Base-by-base conservation (phyloP, 2,329 filamentous ascomycete genomes). In the Leptographium lundbergii region DNA sequence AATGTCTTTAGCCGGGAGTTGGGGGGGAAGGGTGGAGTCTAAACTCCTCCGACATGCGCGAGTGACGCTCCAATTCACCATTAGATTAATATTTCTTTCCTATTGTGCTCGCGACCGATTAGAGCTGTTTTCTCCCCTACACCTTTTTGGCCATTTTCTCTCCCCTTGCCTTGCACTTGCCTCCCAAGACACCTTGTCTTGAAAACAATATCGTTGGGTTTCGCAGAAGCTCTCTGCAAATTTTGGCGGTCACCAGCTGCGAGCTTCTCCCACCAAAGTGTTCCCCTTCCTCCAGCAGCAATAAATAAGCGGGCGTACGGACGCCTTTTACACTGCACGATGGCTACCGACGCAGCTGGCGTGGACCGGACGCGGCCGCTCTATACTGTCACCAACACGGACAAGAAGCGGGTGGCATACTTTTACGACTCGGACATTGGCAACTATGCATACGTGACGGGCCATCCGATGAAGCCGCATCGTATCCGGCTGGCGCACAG, bases 401-500 rank as follows among this genome's bases (percentile, higher is more conserved):
- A 68, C 65, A 73, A 72, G 67, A 95, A 94, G 75, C 90, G 92
- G 70, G 89, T 97, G 60, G 92, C 92, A 59, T 97, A 97, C 75
- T 97, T 97, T 73, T 97, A 97, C 80, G 92, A 97, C 70, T 95
- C 89, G 3, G 92, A 97, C 74, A 94, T 97, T 69, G 92, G 92
- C 64, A 97, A 97, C 73, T 97, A 96, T 77, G 91, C 92, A 70
- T 97, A 97, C 69, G 90, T 95, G 60, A 91, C 90, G 63, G 91
- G 90, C 24, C 94, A 99, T 77, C 94, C 94, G 50, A 99, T 99
- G 94, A 99, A 99, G 74, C 94, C 94, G 63, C 96, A 96, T 81
- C 87, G 94, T 25, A 86, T 99, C 67, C 90, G 91, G 24, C 76
- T 99, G 65, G 95, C 94, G 56, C 96, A 99, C 72, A 94, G 95